Conservation (phyloP, 148 eudicot species). For the Vaccinium darrowii region DNA sequence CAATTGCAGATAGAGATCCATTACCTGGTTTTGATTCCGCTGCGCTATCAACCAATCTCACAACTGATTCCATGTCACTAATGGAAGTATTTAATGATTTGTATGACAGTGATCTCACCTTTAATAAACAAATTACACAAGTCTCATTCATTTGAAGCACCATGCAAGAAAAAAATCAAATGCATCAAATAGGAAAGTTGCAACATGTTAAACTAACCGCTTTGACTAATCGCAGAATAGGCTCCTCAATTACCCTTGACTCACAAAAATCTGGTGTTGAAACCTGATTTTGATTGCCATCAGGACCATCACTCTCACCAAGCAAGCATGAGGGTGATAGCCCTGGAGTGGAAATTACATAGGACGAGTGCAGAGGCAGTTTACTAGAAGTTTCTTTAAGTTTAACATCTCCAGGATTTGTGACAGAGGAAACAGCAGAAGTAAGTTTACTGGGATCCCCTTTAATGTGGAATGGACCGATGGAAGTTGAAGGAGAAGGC, state of each 20-base stretch:
- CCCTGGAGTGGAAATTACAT: slow-evolving; percentile 13
- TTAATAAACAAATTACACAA: slow-evolving; percentile 4
- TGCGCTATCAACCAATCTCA: slow-evolving; percentile 19
- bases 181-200: not conserved
- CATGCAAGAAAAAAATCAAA: slow-evolving; percentile 7
- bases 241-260: slow-evolving; percentile 6
- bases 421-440: not conserved
- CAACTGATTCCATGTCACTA: slow-evolving; percentile 19
- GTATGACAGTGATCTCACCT: slow-evolving; percentile 20
- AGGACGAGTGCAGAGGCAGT: not conserved
- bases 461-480: not conserved
- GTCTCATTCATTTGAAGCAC: not conserved
- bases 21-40: slow-evolving; percentile 16
- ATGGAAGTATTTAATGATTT: slow-evolving; percentile 15
- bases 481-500: slow-evolving; percentile 14
- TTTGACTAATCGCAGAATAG: slow-evolving; percentile 16
- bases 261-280: not conserved
- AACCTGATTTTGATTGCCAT: not conserved
- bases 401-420: not conserved
- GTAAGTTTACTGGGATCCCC: not conserved
- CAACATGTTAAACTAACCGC: slow-evolving; percentile 15
- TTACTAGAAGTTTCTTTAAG: not conserved
- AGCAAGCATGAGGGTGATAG: slow-evolving; percentile 6
- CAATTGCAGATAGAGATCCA: slow-evolving; percentile 18
- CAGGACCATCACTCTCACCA: not conserved